These are phyloP conservation scores for Fusarium dimerum DNA, from an alignment of 2,329 filamentous ascomycete genomes.

Conservation along the genomic window DNA sequence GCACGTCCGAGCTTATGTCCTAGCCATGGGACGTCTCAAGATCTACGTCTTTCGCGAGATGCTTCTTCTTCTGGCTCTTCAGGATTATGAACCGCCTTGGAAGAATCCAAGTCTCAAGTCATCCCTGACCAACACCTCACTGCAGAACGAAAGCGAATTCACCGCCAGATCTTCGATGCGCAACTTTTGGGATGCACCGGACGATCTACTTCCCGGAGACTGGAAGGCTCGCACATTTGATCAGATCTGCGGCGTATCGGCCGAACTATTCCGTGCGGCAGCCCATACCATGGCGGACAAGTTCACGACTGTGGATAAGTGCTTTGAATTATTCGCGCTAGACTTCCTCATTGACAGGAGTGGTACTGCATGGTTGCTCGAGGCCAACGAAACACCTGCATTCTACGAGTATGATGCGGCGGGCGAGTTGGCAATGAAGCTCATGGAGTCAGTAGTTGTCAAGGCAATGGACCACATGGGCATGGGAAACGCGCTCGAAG, in stretches of 20 bases:
- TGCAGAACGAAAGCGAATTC: slow-evolving; percentile 38
- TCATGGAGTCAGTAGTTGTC: slow-evolving; percentile 40
- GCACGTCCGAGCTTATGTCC: slow-evolving; percentile 39
- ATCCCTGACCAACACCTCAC: slow-evolving; percentile 39
- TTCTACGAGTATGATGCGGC: slow-evolving; percentile 39
- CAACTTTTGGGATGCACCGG: slow-evolving; percentile 33
- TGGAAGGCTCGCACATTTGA: slow-evolving; percentile 38
- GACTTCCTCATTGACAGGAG: slow-evolving; percentile 38
- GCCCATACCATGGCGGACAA: slow-evolving; percentile 41
- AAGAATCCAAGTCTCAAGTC: slow-evolving; percentile 34
- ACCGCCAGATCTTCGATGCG: slow-evolving; percentile 35
- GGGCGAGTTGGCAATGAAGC: slow-evolving; percentile 32
- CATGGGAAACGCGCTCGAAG: background rate
- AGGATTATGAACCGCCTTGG: slow-evolving; percentile 41
- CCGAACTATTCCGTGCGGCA: slow-evolving; percentile 37
- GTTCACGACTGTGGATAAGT: slow-evolving; percentile 38
- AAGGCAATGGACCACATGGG: slow-evolving; percentile 38
- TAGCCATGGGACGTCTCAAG: slow-evolving; percentile 38
- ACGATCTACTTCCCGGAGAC: slow-evolving; percentile 31
- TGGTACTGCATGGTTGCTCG: slow-evolving; percentile 37
- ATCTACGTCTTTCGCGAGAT: slow-evolving; percentile 40
- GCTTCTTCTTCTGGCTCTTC: slow-evolving; percentile 36
- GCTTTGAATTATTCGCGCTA: slow-evolving; percentile 40
- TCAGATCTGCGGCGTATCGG: slow-evolving; percentile 36
- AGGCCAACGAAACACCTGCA: slow-evolving; percentile 41